A percentile compares a stretch with the other conserved stretches of the same genome.
These are phyloP conservation scores for Solanum ossicruentum DNA, from an alignment of 257 asterid genomes.

Conservation along the genomic window DNA sequence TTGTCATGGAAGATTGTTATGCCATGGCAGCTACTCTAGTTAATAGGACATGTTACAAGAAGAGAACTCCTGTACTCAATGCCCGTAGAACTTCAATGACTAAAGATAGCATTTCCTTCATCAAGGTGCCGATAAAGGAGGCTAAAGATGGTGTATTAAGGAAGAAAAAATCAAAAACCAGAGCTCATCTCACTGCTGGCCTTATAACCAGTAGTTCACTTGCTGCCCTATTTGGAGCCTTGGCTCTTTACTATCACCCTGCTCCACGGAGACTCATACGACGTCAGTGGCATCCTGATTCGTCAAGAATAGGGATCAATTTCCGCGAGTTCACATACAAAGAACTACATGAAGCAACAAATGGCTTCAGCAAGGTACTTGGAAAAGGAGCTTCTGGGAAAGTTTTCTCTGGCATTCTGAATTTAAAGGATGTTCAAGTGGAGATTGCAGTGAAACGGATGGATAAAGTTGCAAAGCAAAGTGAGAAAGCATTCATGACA, in stretches of 20 bases:
- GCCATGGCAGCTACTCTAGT: background rate
- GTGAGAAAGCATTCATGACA: slow-evolving; percentile 1
- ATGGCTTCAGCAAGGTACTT: background rate
- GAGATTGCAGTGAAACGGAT: slow-evolving; percentile 2
- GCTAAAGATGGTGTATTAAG: background rate
- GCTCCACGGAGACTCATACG: background rate
- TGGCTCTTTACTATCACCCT: background rate
- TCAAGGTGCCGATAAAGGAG: background rate
- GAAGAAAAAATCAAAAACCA: background rate
- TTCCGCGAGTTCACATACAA: background rate
- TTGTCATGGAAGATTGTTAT: background rate
- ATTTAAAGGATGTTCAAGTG: background rate
- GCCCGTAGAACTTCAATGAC: background rate
- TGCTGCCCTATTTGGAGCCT: background rate
- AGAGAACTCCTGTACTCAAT: slow-evolving; percentile 1
- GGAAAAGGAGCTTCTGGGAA: slow-evolving; percentile 6
- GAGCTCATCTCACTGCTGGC: background rate
- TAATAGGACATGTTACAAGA: background rate
- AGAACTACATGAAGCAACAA: background rate
- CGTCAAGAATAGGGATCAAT: background rate
- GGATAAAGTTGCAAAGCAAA: background rate
- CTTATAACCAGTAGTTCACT: background rate
- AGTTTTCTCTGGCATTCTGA: background rate
- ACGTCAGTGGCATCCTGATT: background rate
- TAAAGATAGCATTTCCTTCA: background rate